Conservation (phyloP, 1,139 yeast genomes). For the Pichia sp. region DNA sequence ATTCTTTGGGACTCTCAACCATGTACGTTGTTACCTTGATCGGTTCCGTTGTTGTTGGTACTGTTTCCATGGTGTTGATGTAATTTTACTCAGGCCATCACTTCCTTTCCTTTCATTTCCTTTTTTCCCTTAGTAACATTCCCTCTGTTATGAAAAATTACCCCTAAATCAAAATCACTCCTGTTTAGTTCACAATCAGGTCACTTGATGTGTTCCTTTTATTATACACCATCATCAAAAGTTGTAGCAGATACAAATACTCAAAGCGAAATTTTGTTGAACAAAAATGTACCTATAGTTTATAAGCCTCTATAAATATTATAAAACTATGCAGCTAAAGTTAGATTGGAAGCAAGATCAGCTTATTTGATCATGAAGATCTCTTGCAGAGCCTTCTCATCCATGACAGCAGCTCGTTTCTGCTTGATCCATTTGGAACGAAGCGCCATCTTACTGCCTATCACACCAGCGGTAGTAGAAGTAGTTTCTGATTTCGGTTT, state of each 20-base stretch:
- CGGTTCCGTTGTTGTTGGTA: conserved; percentile 8
- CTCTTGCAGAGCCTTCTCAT: conserved; percentile 80
- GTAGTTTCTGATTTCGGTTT: conserved; percentile 30
- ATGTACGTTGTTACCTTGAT: conserved; percentile 9
- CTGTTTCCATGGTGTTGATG: conserved; percentile 8
- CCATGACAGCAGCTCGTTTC: conserved; percentile 87
- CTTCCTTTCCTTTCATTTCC: neutral
- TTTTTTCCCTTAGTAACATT: neutral
- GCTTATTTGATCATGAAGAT: conserved; percentile 70
- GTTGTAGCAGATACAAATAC: neutral
- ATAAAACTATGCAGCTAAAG: neutral
- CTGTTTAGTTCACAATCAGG: too few relatives aligned
- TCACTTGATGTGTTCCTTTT: too few relatives aligned
- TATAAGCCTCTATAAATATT: too few relatives aligned
- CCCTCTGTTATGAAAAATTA: too few relatives aligned
- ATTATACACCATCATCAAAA: too few relatives aligned
- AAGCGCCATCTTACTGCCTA: conserved; percentile 64
- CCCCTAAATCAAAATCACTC: too few relatives aligned
- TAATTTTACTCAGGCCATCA: conserved; percentile 2
- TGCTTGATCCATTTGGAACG: conserved; percentile 84
- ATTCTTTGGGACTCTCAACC: conserved; percentile 7
- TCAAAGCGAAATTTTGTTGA: too few relatives aligned
- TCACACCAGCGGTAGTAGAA: conserved; percentile 28
- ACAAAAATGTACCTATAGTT: too few relatives aligned
- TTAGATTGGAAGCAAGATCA: neutral